Conservation (phyloP, 805 yeast genomes). For the Nematodospora valgi region DNA sequence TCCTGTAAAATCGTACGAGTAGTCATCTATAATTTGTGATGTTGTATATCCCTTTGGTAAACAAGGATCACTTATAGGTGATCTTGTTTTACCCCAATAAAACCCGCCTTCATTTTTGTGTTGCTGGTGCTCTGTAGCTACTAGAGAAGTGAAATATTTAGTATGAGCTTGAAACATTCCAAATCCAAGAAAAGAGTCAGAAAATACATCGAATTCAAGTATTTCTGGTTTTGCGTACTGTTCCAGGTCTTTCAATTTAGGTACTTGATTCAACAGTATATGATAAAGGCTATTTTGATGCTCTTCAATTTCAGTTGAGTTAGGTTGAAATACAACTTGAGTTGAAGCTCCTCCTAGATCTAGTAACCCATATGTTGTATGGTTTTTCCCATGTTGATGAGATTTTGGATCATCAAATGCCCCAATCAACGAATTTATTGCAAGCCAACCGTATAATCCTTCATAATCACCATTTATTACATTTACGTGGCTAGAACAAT, state of each 20-base stretch:
- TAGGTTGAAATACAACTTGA: constrained; percentile 63
- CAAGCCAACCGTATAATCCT: constrained; percentile 66
- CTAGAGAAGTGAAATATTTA: constrained; percentile 40
- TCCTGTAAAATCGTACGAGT: constrained; percentile 44
- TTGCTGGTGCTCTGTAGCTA: constrained; percentile 16
- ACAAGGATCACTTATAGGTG: constrained; percentile 53
- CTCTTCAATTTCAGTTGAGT: constrained; percentile 39
- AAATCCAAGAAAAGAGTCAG: constrained; percentile 57
- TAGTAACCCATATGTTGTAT: constrained; percentile 52
- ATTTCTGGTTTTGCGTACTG: constrained; percentile 1
- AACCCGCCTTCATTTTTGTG: constrained; percentile 13
- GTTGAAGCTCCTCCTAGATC: constrained; percentile 68
- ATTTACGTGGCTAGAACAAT: constrained; percentile 56
- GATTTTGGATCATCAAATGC: constrained; percentile 34
- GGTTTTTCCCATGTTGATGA: constrained; percentile 42
- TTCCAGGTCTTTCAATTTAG: constrained; percentile 14
- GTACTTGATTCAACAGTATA: constrained; percentile 39
- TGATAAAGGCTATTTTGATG: constrained; percentile 46
- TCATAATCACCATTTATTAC: constrained; percentile 63
- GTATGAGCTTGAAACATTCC: constrained; percentile 57
- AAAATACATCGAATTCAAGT: constrained; percentile 42
- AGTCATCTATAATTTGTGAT: constrained; percentile 20
- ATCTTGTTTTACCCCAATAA: constrained; percentile 14
- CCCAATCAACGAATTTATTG: constrained; percentile 54
- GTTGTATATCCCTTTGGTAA: constrained; percentile 45